Conservation (phyloP, 2,329 filamentous ascomycete species). For the Pestalotiopsis sp. region DNA sequence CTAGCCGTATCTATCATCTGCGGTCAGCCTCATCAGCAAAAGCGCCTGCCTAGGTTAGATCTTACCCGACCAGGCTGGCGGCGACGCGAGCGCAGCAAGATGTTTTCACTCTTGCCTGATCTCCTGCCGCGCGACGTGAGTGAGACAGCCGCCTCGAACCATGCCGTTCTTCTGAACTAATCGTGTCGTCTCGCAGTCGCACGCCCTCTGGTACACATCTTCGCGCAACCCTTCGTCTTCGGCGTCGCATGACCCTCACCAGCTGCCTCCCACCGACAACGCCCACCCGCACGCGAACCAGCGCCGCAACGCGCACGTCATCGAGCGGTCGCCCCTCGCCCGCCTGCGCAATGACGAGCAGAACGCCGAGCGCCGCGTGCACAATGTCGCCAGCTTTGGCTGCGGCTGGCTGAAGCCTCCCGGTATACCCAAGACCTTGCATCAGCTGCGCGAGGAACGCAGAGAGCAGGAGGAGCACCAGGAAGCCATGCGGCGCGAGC, state of each 20-base stretch:
- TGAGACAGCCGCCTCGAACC: slow-evolving; percentile 11
- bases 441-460: slow-evolving; percentile 87
- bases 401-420: slow-evolving; percentile 89
- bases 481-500: slow-evolving; percentile 71
- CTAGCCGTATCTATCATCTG: too few relatives aligned
- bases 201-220: slow-evolving; percentile 74
- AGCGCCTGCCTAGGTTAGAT: background rate
- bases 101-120: slow-evolving; percentile 67
- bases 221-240: slow-evolving; percentile 49
- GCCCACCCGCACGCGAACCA: slow-evolving; percentile 31
- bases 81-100: slow-evolving; percentile 31
- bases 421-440: slow-evolving; percentile 84
- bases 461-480: slow-evolving; percentile 86
- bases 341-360: slow-evolving; percentile 77
- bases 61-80: background rate
- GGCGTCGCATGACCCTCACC: slow-evolving; percentile 33
- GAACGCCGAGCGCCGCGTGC: slow-evolving; percentile 73
- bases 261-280: slow-evolving; percentile 33
- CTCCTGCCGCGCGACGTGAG: slow-evolving; percentile 72
- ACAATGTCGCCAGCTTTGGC: slow-evolving; percentile 85
- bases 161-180: background rate
- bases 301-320: slow-evolving; percentile 20
- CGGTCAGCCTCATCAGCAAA: background rate
- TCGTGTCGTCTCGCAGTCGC: slow-evolving; percentile 52
- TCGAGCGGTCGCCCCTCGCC: slow-evolving; percentile 65